Base-by-base conservation (phyloP, 2,329 filamentous ascomycete species). In the Sarocladium oryzae region DNA sequence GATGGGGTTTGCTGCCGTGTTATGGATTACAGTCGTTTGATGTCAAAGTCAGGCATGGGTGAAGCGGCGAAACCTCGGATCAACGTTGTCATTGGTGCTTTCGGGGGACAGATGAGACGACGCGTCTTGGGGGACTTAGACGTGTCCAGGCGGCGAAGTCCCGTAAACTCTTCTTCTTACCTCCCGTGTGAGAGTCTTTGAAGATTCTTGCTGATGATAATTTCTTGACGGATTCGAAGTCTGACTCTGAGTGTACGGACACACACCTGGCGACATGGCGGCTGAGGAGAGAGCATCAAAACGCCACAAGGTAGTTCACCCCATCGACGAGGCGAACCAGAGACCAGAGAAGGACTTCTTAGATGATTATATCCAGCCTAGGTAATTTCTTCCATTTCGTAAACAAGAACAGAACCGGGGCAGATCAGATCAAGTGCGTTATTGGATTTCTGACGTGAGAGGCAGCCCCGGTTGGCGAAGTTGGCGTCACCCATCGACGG, bases 401-500 rank as follows among this genome's bases (percentile, higher is more conserved):
- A 30, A 13, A 30, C 28, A 30, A 7, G 28, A 30, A 30, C 28
- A 30, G 28, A 13, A 13, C 28, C 7, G 13, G 28, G 28, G 28
- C 7, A 30, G 7, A 30, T 30, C n/a, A n/a, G n/a, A n/a, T n/a
- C n/a, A n/a, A n/a, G n/a, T n/a, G n/a, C n/a, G n/a, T n/a, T 23
- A 20, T 23, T 8, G 23, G 18, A n/a, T 28, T 9, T 4, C 50
- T 41, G 28, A 46, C 23, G 20, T 16, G 13, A 13, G 7, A 18
- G 16, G 24, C 21, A 50, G 49, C 33, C 16, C 16, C 11, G 57
- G 55, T 40, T 71, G 69, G 69, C 54, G 60, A 7, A 52, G 57
- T 36, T 85, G 80, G 81, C 70, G 61, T 21, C 76, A 83, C 58
- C 78, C 79, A 6, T 58, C 52, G 11, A 76, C 71, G 0, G 59